A percentile compares a stretch with the other conserved stretches of the same genome.
phyloP scores from a whole-genome alignment of 208 protist genomes.

The Acanthamoeba triangularis region DNA sequence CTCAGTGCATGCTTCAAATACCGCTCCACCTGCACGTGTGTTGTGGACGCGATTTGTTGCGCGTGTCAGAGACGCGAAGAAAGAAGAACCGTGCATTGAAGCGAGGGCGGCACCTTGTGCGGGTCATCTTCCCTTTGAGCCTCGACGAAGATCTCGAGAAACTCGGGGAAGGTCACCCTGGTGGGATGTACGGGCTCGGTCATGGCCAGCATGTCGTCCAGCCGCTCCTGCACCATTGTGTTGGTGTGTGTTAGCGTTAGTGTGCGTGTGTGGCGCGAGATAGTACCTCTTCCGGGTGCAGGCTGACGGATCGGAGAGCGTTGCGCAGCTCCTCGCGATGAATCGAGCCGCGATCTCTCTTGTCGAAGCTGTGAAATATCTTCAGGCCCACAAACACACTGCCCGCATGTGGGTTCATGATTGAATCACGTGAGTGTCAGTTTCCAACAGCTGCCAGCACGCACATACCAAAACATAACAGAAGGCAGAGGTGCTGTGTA shows the following conservation, averaged over 20 bases:
- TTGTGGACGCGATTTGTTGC: not conserved
- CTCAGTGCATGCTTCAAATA: conserved; percentile 18
- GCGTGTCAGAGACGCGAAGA: too few species aligned
- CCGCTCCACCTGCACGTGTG: not conserved
- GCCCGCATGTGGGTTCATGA: not conserved
- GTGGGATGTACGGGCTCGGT: not conserved
- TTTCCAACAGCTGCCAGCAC: not conserved
- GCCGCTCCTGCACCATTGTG: not conserved
- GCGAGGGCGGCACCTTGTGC: not conserved
- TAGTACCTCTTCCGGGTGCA: conserved; percentile 10
- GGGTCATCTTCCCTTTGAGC: not conserved
- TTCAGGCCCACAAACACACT: conserved; percentile 50
- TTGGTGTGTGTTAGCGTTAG: not conserved
- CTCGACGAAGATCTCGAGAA: conserved; percentile 21
- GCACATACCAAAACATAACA: not conserved
- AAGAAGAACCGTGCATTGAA: too few species aligned
- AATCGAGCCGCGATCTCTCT: not conserved
- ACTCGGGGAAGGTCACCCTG: conserved; percentile 38
- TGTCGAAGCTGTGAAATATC: conserved; percentile 56
- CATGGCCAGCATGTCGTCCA: conserved; percentile 60
- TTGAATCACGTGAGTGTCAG: not conserved
- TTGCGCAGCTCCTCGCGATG: conserved; percentile 33
- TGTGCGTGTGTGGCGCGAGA: not conserved
- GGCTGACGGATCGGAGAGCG: conserved; percentile 7
- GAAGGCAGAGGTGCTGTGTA: not conserved